Evolutionary conservation across 2,329 filamentous ascomycete genomes (phyloP).

Genomic region (Sarocladium kiliense): DNA sequence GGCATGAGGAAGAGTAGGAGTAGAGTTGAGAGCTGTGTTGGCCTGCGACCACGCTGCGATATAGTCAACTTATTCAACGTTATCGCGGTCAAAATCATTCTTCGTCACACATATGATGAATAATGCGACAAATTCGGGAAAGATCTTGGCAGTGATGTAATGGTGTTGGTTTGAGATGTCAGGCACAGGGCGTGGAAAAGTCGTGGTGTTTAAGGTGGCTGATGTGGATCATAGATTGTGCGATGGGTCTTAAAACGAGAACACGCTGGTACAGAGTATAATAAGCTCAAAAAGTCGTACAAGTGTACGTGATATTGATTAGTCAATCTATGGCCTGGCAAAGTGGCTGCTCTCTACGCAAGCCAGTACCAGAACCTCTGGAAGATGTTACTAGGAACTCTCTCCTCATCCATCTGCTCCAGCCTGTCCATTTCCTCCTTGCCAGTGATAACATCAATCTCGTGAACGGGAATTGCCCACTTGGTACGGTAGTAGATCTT

Average conservation of each 20-base stretch:
- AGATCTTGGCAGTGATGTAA: neutral
- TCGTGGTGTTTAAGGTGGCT: too few relatives aligned
- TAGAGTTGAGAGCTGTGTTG: too few relatives aligned
- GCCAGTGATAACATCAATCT: conserved; percentile 53
- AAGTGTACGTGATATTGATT: too few relatives aligned
- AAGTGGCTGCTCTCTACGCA: conserved; percentile 28
- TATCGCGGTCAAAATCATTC: neutral
- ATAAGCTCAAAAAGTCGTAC: neutral
- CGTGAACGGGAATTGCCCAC: conserved; percentile 33
- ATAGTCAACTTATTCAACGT: too few relatives aligned
- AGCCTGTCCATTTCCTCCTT: conserved; percentile 59
- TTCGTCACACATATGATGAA: too few relatives aligned
- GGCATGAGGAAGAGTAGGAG: too few relatives aligned
- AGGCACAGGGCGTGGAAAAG: neutral
- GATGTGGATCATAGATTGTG: too few relatives aligned
- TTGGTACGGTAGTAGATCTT: conserved; percentile 45
- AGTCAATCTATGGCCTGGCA: neutral
- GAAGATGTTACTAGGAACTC: conserved; percentile 43
- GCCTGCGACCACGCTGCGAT: too few relatives aligned
- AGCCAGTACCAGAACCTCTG: conserved; percentile 54
- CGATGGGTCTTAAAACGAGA: too few relatives aligned
- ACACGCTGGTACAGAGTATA: too few relatives aligned
- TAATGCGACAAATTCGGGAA: too few relatives aligned
- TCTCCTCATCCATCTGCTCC: conserved; percentile 40
- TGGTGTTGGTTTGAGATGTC: neutral